Conservation (phyloP, 1,284 basidiomycete species). For the Athelia psychrophila region DNA sequence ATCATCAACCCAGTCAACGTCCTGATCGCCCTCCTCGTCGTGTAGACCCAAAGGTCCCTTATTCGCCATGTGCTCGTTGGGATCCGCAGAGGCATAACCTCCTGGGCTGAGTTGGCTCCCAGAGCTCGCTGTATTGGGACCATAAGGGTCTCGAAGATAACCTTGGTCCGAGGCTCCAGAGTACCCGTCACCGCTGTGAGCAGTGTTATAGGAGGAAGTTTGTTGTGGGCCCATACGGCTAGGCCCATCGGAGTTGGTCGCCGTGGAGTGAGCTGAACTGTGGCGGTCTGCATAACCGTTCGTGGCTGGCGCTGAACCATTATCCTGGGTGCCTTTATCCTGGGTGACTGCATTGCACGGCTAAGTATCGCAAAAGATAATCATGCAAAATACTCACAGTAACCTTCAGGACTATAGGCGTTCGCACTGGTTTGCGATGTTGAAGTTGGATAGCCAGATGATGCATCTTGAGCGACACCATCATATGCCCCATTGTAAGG, state of each 20-base stretch:
- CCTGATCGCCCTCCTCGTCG: constrained; percentile 43
- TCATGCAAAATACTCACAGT: too few relatives aligned
- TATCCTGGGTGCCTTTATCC: too few relatives aligned
- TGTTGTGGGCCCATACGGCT: not conserved
- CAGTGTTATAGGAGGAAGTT: not conserved
- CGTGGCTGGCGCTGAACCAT: too few relatives aligned
- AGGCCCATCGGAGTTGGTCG: not conserved
- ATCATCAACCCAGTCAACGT: constrained; percentile 58
- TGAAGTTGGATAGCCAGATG: not conserved
- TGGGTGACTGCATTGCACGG: too few relatives aligned
- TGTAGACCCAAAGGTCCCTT: constrained; percentile 14
- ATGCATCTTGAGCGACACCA: not conserved
- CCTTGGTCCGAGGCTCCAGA: not conserved
- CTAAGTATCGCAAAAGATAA: too few relatives aligned
- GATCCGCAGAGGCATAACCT: not conserved
- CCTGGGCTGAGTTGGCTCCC: not conserved
- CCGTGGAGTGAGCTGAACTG: not conserved
- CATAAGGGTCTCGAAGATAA: not conserved
- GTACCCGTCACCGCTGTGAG: not conserved
- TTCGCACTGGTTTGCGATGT: too few relatives aligned
- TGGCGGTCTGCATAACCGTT: not conserved
- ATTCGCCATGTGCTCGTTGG: not conserved
- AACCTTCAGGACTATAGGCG: too few relatives aligned
- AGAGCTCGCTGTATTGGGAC: not conserved
- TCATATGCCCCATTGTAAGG: constrained; percentile 1